phyloP scores from a whole-genome alignment of 2,329 filamentous ascomycete species.

The Fusarium mangiferae region DNA sequence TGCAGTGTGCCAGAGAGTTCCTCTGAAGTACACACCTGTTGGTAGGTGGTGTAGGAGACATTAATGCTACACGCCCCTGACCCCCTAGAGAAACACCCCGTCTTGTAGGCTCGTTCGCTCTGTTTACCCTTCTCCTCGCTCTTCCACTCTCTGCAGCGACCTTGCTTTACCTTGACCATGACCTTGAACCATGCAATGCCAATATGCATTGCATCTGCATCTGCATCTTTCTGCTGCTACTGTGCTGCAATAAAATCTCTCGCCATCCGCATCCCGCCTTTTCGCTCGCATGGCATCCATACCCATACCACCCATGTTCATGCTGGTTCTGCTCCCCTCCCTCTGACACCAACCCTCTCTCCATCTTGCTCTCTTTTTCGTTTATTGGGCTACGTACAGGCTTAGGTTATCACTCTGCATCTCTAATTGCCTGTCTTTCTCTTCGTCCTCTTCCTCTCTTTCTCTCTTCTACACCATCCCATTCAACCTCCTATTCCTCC shows the following conservation, averaged over 20 bases:
- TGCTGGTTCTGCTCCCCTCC: constrained; percentile 19
- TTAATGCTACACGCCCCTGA: constrained; percentile 11
- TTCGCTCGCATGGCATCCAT: constrained; percentile 27
- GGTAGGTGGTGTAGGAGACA: neutral
- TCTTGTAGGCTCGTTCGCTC: neutral
- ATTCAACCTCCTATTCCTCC: neutral
- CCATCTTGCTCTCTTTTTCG: constrained; percentile 23
- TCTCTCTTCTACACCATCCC: constrained; percentile 1
- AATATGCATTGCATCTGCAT: constrained; percentile 20
- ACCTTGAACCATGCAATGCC: constrained; percentile 26
- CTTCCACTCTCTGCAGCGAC: neutral
- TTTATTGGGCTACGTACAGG: constrained; percentile 21
- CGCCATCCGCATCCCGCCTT: constrained; percentile 36
- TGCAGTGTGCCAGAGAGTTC: constrained; percentile 24
- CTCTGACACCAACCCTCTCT: constrained; percentile 5
- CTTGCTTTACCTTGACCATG: constrained; percentile 10
- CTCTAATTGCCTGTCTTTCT: constrained; percentile 1
- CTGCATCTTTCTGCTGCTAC: constrained; percentile 18
- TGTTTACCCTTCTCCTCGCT: constrained; percentile 12
- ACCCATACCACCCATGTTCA: constrained; percentile 1
- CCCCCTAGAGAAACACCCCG: constrained; percentile 10
- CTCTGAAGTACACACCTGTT: constrained; percentile 14
- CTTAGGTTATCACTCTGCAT: constrained; percentile 5
- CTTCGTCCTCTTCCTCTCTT: neutral
- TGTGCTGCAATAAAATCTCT: constrained; percentile 36